A percentile compares a stretch with the other conserved stretches of the same genome.
Conservation (phyloP, 805 yeast species). For the Hanseniaspora lachancei region DNA sequence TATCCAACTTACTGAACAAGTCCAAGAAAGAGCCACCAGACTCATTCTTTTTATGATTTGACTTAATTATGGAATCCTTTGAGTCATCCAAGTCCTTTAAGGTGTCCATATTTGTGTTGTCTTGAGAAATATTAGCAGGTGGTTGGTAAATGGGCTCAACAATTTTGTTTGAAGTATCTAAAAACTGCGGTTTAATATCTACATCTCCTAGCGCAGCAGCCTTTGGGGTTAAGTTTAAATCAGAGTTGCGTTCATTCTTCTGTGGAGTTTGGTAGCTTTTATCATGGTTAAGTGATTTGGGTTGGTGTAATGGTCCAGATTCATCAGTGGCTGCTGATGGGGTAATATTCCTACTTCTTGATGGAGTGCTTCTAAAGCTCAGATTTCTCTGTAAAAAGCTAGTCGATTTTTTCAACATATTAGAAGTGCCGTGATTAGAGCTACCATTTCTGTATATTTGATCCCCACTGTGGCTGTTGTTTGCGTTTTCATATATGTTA, state of each 20-base stretch:
- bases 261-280: background rate
- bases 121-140: background rate
- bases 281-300: background rate
- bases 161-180: background rate
- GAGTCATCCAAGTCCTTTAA: background rate
- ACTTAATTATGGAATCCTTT: background rate
- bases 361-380: constrained; percentile 3
- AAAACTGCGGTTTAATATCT: background rate
- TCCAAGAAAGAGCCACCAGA: constrained; percentile 28
- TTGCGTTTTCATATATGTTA: background rate
- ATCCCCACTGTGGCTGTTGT: background rate
- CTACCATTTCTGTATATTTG: constrained; percentile 1
- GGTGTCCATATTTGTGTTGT: background rate
- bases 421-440: constrained; percentile 3
- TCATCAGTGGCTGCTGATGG: background rate
- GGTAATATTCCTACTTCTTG: background rate
- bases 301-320: background rate
- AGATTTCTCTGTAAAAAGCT: constrained; percentile 10
- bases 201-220: background rate
- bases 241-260: background rate
- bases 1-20: constrained; percentile 22
- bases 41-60: constrained; percentile 21
- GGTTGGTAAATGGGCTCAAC: constrained; percentile 3
- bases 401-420: constrained; percentile 9
- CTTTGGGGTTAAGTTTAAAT: background rate